These are phyloP conservation scores for Boletus rubescentipes DNA, from an alignment of 768 basidiomycete species.

Conservation along the genomic window DNA sequence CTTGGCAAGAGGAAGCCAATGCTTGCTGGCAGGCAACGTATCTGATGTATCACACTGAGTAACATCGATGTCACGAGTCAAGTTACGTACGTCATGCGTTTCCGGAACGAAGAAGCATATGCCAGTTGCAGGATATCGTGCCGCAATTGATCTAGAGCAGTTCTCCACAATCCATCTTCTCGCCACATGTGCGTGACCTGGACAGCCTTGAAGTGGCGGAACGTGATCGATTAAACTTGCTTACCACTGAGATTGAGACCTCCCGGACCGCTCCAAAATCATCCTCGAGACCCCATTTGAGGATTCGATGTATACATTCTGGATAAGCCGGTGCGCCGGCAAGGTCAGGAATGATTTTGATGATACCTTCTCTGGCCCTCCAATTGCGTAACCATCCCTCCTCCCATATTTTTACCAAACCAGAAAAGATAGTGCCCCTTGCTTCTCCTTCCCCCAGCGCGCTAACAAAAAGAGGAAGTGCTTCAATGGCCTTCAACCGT, in stretches of 20 bases:
- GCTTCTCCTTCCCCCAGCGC: slow-evolving; percentile 50
- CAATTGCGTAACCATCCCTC: slow-evolving; percentile 64
- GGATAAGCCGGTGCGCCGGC: slow-evolving; percentile 42
- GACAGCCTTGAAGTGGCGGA: slow-evolving; percentile 16
- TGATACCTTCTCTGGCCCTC: slow-evolving; percentile 77
- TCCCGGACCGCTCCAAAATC: slow-evolving; percentile 84
- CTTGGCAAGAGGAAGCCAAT: slow-evolving; percentile 40
- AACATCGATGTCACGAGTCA: slow-evolving; percentile 8
- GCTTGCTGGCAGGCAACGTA: slow-evolving; percentile 75
- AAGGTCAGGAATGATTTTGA: slow-evolving; percentile 54
- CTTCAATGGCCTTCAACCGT: slow-evolving; percentile 68
- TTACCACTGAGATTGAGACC: slow-evolving; percentile 62
- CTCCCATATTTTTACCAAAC: slow-evolving; percentile 55
- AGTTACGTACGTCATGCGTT: slow-evolving; percentile 67
- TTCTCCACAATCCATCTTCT: slow-evolving; percentile 36
- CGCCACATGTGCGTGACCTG: slow-evolving; percentile 52
- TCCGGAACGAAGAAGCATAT: slow-evolving; percentile 48
- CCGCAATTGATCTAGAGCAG: slow-evolving; percentile 38
- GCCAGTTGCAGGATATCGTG: slow-evolving; percentile 46
- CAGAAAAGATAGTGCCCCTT: slow-evolving; percentile 44
- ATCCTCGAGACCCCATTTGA: slow-evolving; percentile 68
- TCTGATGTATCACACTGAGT: slow-evolving; percentile 38
- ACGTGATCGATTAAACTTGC: slow-evolving; percentile 28
- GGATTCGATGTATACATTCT: slow-evolving; percentile 50
- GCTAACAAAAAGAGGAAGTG: slow-evolving; percentile 54